Base-by-base conservation (phyloP, 805 yeast genomes). In the Maudiozyma serrabonitensis region DNA sequence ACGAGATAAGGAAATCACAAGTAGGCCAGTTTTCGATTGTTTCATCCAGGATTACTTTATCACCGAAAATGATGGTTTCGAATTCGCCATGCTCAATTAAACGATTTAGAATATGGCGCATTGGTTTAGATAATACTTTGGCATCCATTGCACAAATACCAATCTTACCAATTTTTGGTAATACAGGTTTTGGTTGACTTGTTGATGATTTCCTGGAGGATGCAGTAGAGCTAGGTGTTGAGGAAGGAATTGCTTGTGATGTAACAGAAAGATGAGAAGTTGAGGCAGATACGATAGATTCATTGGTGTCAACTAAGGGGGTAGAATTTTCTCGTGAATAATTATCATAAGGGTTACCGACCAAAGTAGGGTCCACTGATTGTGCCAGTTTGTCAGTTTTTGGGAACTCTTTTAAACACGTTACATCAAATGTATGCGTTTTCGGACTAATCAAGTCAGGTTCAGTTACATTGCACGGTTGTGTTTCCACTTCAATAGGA, bases 61-160 rank as follows among this genome's bases (percentile, higher is more conserved):
- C 99, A 51, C 98, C 98, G 71, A 93, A 93, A 48, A 93, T 89
- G 18, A 93, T 86, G 0, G 98, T 88, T 62, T 93, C 98, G 65
- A 93, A 93, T 69, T 93, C 98, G 28, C 96, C 97, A 57, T 86
- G 82, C 56, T 86, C 95, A 51, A 91, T 86, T 62, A 93, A 71
- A 47, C 96, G 74, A 65, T 87, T 89, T 59, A 93, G 73, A 55
- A 93, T 93, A 53, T 86, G 87, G 51, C 98, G 74, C 63, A 97
- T 91, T 2, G 99, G 99, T 70, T 93, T 93, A 42, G 95, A 84
- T 61, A 95, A 75, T 1, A 90, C 99, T 67, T 93, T 93, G 51
- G 90, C 83, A 67, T 93, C 99, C 97, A 93, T 90, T 11, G 99
- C 99, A 70, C 99, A 93, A 1, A 93, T 96, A 47, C 99, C 99